A percentile compares a stretch with the other conserved stretches of the same genome.
These are phyloP conservation scores for Apostasia ramifera DNA, from an alignment of 106 monocot genomes.

Conservation along the genomic window DNA sequence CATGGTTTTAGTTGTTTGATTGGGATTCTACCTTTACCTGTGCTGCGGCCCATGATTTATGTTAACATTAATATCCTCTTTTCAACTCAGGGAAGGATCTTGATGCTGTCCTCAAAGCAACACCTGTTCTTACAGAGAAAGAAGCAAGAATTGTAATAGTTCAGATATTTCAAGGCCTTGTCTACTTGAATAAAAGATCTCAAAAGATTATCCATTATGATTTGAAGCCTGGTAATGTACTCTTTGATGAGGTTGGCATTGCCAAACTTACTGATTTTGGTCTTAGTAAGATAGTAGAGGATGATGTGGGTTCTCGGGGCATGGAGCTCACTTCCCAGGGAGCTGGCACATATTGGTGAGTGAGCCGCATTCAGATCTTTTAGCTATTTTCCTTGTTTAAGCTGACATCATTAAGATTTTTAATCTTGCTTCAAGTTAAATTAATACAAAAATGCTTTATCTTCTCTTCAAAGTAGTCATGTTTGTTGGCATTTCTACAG, in stretches of 20 bases:
- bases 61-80: no score
- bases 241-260: slow-evolving; percentile 89
- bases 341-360: slow-evolving; percentile 97
- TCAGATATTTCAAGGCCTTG: slow-evolving; percentile 98
- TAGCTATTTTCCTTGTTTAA: slow-evolving; percentile 2
- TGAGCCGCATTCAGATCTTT: background rate
- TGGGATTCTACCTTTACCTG: no score
- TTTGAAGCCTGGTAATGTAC: slow-evolving; percentile 97
- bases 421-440: background rate
- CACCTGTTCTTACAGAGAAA: slow-evolving; percentile 86
- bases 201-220: slow-evolving; percentile 99
- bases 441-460: background rate
- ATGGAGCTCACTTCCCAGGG: slow-evolving; percentile 99
- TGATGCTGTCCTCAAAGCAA: slow-evolving; percentile 85
- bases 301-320: slow-evolving; percentile 92
- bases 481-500: no score
- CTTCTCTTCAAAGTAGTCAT: background rate
- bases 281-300: slow-evolving; percentile 95
- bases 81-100: slow-evolving; percentile 80
- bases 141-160: slow-evolving; percentile 94
- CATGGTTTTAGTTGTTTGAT: no score
- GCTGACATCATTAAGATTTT: background rate
- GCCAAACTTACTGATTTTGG: slow-evolving; percentile 99
- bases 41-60: no score
- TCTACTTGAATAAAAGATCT: slow-evolving; percentile 86